A percentile compares a stretch with the other conserved stretches of the same genome.
Conservation (phyloP, 2,329 filamentous ascomycete species). For the Penicillium sclerotiorum region DNA sequence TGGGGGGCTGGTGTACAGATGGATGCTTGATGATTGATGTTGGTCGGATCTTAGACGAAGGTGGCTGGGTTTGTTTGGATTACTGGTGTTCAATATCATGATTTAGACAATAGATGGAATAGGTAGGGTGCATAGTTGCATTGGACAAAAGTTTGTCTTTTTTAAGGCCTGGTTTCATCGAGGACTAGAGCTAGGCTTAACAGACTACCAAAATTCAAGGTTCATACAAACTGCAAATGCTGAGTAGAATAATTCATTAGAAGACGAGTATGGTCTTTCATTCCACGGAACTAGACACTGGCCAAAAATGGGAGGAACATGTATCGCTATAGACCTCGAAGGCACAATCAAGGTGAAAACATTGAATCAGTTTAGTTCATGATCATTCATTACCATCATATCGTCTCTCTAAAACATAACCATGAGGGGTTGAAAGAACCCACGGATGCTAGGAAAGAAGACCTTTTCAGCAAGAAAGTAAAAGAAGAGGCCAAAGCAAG, state of each 20-base stretch:
- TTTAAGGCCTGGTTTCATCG: too few species aligned
- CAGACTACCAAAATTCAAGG: too few species aligned
- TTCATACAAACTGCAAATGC: too few species aligned
- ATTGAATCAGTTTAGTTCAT: conserved; percentile 21
- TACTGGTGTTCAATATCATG: too few species aligned
- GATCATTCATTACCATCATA: conserved; percentile 32
- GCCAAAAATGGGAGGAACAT: neutral
- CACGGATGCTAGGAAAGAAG: conserved; percentile 13
- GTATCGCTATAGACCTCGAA: neutral
- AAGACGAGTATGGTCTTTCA: neutral
- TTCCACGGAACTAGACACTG: neutral
- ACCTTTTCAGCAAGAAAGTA: conserved; percentile 16
- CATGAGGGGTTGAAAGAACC: conserved; percentile 8
- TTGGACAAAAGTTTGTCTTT: conserved; percentile 1
- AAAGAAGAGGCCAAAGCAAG: conserved; percentile 8
- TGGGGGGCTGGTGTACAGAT: neutral
- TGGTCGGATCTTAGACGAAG: neutral
- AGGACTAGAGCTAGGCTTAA: too few species aligned
- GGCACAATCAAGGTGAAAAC: too few species aligned
- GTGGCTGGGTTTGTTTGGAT: too few species aligned
- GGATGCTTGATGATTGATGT: neutral
- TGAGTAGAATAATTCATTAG: too few species aligned
- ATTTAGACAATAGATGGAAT: neutral
- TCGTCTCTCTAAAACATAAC: conserved; percentile 30
- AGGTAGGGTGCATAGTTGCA: neutral